Evolutionary conservation across 176 grass and related monocot species (phyloP).

Genomic region (Oryza punctata): DNA sequence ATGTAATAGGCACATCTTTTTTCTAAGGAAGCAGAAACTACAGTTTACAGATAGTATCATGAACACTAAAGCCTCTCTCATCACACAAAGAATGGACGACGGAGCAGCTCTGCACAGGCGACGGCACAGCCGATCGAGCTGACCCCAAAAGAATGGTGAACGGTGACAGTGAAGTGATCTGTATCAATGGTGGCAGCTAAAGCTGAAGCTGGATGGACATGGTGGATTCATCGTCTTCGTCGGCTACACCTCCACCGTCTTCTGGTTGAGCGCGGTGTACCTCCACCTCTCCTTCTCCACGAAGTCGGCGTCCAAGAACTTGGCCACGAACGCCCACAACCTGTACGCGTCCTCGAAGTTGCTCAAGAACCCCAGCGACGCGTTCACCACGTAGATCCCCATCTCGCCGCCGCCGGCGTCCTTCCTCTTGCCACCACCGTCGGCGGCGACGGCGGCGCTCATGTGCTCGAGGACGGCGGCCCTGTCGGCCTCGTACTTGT

Average conservation of each 20-base stretch:
- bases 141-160: conserved; percentile 40
- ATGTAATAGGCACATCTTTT: neutral
- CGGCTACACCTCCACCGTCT: conserved; percentile 57
- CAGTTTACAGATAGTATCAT: conserved; percentile 10
- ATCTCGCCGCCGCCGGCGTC: conserved; percentile 38
- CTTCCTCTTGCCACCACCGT: conserved; percentile 27
- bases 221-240: neutral
- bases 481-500: conserved; percentile 57
- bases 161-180: conserved; percentile 28
- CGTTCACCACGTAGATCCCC: conserved; percentile 78
- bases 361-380: conserved; percentile 77
- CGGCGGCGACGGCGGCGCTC: neutral
- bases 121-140: conserved; percentile 5
- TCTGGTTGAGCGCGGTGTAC: conserved; percentile 88
- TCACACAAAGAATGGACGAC: conserved; percentile 14
- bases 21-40: neutral
- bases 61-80: neutral
- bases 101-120: neutral
- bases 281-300: conserved; percentile 96
- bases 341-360: conserved; percentile 92
- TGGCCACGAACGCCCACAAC: conserved; percentile 89
- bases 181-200: neutral
- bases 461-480: conserved; percentile 51
- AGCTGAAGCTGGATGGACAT: neutral
- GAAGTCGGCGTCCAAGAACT: conserved; percentile 90